These are phyloP conservation scores for Phoenix roebelenii DNA, from an alignment of 176 grass and related monocot genomes.

Conservation along the genomic window DNA sequence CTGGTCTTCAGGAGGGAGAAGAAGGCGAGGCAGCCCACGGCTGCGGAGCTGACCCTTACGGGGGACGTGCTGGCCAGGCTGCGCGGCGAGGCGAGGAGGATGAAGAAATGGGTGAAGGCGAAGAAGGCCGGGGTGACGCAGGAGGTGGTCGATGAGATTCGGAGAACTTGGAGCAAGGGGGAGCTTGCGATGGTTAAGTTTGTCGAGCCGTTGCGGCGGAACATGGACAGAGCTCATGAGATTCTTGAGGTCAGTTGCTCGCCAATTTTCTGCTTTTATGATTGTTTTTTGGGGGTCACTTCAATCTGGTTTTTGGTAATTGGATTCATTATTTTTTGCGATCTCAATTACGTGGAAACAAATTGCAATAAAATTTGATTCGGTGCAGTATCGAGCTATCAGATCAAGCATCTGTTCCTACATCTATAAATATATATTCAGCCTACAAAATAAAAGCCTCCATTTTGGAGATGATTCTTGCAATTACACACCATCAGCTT, in stretches of 20 bases:
- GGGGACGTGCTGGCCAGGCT: slow-evolving; percentile 29
- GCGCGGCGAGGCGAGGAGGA: slow-evolving; percentile 25
- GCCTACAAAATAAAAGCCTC: no score
- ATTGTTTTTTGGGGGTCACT: neutral
- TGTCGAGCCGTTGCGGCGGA: slow-evolving; percentile 48
- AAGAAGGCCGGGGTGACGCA: slow-evolving; percentile 62
- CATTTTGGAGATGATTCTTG: no score
- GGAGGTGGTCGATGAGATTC: slow-evolving; percentile 38
- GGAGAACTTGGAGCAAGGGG: slow-evolving; percentile 25
- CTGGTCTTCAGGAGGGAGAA: slow-evolving; percentile 44
- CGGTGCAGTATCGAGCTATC: no score
- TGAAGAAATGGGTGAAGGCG: slow-evolving; percentile 31
- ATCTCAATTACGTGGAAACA: no score
- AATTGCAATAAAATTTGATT: no score
- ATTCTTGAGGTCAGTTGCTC: slow-evolving; percentile 39
- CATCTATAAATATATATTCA: no score
- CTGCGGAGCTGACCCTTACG: slow-evolving; percentile 32
- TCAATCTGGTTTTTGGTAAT: no score
- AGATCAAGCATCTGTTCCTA: no score
- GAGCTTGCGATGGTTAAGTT: slow-evolving; percentile 40
- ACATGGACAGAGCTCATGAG: slow-evolving; percentile 62
- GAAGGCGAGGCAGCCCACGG: slow-evolving; percentile 31
- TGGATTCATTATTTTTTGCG: no score
- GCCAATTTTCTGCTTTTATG: neutral
- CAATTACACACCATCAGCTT: no score